Evolutionary conservation across 306 rosid species (phyloP), one percentile per base, ranked within the genome.

Genomic region (Corylus heterophylla): DNA sequence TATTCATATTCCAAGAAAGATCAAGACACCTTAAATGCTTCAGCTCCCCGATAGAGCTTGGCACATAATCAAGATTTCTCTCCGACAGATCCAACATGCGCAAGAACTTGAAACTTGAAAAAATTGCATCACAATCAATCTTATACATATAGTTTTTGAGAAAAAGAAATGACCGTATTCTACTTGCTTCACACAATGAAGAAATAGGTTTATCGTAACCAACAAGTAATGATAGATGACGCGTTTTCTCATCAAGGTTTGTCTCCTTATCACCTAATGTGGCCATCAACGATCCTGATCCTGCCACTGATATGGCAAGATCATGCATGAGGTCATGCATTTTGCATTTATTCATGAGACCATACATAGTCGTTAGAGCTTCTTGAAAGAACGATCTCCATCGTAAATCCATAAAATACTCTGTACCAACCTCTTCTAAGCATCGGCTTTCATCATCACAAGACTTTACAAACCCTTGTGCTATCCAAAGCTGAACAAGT

Each of bases 291-390:
- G 71, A 69, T 67, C 47, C 61, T 10, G 71, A 69, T 67, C 47
- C 61, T 10, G 50, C 59, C 5, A 66, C 83, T 25, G n/a, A 29
- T n/a, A 17, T 6, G 27, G 83, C 79, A 17, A 80, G 69, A 66
- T 80, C 79, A 29, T 80, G 83, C 74, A 80, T 52, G 13, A 80
- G 22, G 56, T 64, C 75, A 4, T 80, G 83, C 42, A 80, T 74
- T 73, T 80, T 74, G 22, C 66, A 51, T 7, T 10, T 0, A 0
- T 0, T 0, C 8, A 42, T 18, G 2, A 52, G n/a, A 2, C 27
- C 69, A 2, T 0, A 0, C 14, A 3, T 8, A 73, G 10, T 20
- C 14, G 1, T 0, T 17, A 5, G 7, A 9, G 20, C 59, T 51
- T 16, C 8, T 16, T 47, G 61, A 42, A 80, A 67, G 45, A 80